Evolutionary conservation across 2,329 filamentous ascomycete genomes (phyloP).

Genomic region (Chalaropsis ovoidea): DNA sequence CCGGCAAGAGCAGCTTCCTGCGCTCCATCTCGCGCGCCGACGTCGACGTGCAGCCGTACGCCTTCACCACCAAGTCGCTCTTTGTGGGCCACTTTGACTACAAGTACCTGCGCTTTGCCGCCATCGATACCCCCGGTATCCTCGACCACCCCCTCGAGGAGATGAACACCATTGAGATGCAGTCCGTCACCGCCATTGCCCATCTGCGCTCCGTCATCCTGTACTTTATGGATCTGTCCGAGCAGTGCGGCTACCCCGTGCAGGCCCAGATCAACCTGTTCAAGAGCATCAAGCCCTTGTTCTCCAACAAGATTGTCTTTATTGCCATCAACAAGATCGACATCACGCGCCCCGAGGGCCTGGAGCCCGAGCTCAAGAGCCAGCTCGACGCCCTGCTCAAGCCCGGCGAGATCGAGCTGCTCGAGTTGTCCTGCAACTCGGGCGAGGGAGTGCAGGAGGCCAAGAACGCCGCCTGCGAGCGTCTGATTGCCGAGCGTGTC

Average conservation of each 20-base stretch:
- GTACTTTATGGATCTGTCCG: conserved; percentile 96
- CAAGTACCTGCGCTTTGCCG: conserved; percentile 55
- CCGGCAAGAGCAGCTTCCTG: conserved; percentile 93
- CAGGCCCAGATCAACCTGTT: conserved; percentile 88
- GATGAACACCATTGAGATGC: conserved; percentile 99
- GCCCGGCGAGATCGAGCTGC: conserved; percentile 79
- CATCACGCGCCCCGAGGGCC: conserved; percentile 73
- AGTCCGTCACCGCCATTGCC: conserved; percentile 86
- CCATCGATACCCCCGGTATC: conserved; percentile 97
- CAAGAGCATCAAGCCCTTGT: conserved; percentile 91
- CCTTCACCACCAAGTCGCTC: conserved; percentile 94
- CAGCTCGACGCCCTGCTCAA: conserved; percentile 73
- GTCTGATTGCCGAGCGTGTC: conserved; percentile 83
- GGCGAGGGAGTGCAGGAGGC: conserved; percentile 88
- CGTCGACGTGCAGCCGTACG: conserved; percentile 85
- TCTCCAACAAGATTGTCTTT: conserved; percentile 95
- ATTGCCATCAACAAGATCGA: conserved; percentile 98
- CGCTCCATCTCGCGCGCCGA: conserved; percentile 86
- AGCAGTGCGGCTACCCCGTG: conserved; percentile 93
- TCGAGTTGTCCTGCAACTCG: conserved; percentile 90
- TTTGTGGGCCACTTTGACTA: conserved; percentile 98
- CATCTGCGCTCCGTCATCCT: conserved; percentile 90
- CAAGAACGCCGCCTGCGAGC: conserved; percentile 89
- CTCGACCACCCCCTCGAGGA: conserved; percentile 94
- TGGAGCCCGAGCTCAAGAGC: conserved; percentile 66